Evolutionary conservation across 345 rosid species (phyloP).

Genomic region (Cardamine resedifolia): DNA sequence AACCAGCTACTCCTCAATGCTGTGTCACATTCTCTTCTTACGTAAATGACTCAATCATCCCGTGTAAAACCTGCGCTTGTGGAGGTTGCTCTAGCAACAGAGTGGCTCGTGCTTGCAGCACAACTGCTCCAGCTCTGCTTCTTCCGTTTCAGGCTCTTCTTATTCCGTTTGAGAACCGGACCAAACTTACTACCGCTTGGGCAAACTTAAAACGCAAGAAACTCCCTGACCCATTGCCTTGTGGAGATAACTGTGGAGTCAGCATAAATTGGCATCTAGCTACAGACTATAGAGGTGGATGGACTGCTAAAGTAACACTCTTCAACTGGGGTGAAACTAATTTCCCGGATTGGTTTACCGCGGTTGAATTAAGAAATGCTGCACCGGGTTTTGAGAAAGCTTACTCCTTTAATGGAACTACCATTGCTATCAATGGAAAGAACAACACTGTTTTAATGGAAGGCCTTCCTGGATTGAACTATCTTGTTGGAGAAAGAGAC

Average conservation of each 20-base stretch:
- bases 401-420: constrained; percentile 78
- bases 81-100: constrained; percentile 61
- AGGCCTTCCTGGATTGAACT: constrained; percentile 79
- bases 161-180: constrained; percentile 81
- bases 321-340: constrained; percentile 85
- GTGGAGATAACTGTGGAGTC: constrained; percentile 90
- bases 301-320: constrained; percentile 85
- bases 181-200: constrained; percentile 64
- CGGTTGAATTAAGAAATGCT: constrained; percentile 61
- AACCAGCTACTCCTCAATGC: constrained; percentile 63
- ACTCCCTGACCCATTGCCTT: constrained; percentile 78
- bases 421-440: constrained; percentile 39
- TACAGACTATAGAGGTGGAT: constrained; percentile 75
- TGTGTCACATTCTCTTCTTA: constrained; percentile 94
- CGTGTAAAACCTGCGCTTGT: constrained; percentile 86
- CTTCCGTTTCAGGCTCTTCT: constrained; percentile 85
- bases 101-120: constrained; percentile 59
- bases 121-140: constrained; percentile 66
- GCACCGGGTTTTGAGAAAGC: constrained; percentile 73
- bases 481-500: constrained; percentile 66
- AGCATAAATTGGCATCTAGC: constrained; percentile 86
- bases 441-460: constrained; percentile 73
- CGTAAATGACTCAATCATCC: constrained; percentile 82
- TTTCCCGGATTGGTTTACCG: constrained; percentile 87
- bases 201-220: constrained; percentile 54